Conservation (phyloP, 345 rosid species). For the Luvunga scandens region DNA sequence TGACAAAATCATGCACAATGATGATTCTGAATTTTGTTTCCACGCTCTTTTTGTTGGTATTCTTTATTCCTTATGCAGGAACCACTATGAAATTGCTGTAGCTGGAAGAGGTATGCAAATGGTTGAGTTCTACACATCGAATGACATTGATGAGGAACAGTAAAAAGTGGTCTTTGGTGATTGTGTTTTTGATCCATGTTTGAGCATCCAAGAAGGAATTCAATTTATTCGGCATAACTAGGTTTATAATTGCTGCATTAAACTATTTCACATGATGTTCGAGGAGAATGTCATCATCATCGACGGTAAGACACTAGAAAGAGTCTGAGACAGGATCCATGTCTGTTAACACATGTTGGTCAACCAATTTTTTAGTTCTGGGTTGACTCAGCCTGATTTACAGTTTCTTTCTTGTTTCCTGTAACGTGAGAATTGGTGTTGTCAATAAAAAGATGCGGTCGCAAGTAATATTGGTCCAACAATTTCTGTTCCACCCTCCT, state of each 20-base stretch:
- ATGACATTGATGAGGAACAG: neutral
- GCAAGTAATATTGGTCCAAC: too few species aligned
- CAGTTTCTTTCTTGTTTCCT: neutral
- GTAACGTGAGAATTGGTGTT: neutral
- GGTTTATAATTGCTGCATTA: neutral
- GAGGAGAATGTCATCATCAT: neutral
- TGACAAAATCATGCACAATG: neutral
- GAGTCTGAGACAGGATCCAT: neutral
- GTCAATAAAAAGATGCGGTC: neutral
- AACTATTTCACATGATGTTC: neutral
- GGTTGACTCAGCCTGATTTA: neutral
- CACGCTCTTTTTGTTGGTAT: neutral
- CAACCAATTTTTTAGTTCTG: constrained; percentile 10
- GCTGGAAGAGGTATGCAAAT: constrained; percentile 96
- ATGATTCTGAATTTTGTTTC: neutral
- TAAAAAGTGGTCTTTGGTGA: constrained; percentile 5
- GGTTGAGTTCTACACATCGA: constrained; percentile 48
- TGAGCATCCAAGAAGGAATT: neutral
- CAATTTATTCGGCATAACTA: constrained; percentile 1
- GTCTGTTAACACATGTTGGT: neutral
- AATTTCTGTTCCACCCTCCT: too few species aligned
- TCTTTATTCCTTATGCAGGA: constrained; percentile 33
- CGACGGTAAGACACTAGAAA: neutral
- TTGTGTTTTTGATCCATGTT: neutral
- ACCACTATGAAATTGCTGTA: constrained; percentile 68